Evolutionary conservation across 83 land plant species (phyloP), one percentile per base, ranked within the genome.

Genomic region (Picea mariana): DNA sequence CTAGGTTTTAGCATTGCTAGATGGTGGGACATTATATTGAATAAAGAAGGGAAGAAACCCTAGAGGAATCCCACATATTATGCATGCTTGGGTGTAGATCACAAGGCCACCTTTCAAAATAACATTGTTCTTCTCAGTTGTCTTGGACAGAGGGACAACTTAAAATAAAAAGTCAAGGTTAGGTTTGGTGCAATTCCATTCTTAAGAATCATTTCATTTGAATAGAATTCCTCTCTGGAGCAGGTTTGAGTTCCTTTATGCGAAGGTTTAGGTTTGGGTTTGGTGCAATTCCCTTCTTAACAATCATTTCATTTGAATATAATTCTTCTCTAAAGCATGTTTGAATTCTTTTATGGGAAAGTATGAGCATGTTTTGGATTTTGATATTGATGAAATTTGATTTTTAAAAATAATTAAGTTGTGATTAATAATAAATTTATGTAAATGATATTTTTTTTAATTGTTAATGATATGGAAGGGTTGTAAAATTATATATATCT

Each of bases 171-270:
- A 11, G 72, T 67, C 34, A 21, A 26, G 5, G 72, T 67, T 27
- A 67, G 55, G 72, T 67, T 12, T 67, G 72, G 55, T 67, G 72
- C 72, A 31, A 67, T 67, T 31, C 42, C 34, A 34, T 66, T 31
- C 69, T 31, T 26, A 9, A 15, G 38, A 9, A 49, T 49, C 72
- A 27, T 31, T 67, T 12, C 72, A 67, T 67, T 65, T 34, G 18
- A 67, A 67, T 67, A 38, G 72, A 67, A 67, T 67, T 67, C 18
- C 18, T 67, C 23, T 67, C 3, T 27, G 42, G 72, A 9, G 12
- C 12, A 49, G 55, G 12, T 49, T 49, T 9, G 12, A 49, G 6
- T 47, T 49, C 47, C 2, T 49, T 49, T 49, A 2, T 9, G 55
- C 11, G 11, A 49, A 49, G 12, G 12, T 49, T 34, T 34, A 34